Percentiles rank a stretch among this genome's conserved stretches.
Evolutionary conservation across 805 yeast genomes (phyloP).

Genomic region (Yarrowia sp.): DNA sequence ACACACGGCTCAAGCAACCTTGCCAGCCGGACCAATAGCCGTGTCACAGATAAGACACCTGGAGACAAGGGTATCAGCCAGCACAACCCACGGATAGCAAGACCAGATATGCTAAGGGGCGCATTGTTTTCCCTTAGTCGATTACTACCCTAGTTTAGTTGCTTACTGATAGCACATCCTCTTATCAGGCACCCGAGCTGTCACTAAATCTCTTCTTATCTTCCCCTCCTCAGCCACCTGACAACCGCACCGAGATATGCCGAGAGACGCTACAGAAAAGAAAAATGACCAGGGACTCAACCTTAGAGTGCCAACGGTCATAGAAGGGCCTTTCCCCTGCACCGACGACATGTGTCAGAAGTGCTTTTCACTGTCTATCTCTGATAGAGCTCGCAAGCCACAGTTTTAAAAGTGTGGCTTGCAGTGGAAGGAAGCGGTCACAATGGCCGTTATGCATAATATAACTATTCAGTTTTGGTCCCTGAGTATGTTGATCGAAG

Average conservation of each 20-base stretch:
- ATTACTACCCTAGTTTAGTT: background rate
- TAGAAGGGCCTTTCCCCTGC: background rate
- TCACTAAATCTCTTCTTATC: background rate
- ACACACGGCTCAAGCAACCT: background rate
- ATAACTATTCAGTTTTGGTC: background rate
- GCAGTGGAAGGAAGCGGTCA: background rate
- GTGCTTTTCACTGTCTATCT: background rate
- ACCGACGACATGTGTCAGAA: background rate
- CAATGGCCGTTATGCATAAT: background rate
- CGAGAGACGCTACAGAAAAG: background rate
- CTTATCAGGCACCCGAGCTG: background rate
- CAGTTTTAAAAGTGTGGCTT: conserved; percentile 8
- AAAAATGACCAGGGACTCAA: background rate
- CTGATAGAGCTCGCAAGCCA: conserved; percentile 3
- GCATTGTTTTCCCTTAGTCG: background rate
- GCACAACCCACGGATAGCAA: too few species aligned
- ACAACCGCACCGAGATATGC: background rate
- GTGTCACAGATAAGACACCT: background rate
- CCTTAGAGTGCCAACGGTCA: background rate
- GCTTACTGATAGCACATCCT: background rate
- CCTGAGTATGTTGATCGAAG: background rate
- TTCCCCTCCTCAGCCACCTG: background rate
- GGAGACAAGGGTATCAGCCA: background rate
- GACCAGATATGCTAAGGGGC: too few species aligned
- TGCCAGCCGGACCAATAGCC: background rate